Conservation (phyloP, 208 protist species). For the Wallacemonas sp. region DNA sequence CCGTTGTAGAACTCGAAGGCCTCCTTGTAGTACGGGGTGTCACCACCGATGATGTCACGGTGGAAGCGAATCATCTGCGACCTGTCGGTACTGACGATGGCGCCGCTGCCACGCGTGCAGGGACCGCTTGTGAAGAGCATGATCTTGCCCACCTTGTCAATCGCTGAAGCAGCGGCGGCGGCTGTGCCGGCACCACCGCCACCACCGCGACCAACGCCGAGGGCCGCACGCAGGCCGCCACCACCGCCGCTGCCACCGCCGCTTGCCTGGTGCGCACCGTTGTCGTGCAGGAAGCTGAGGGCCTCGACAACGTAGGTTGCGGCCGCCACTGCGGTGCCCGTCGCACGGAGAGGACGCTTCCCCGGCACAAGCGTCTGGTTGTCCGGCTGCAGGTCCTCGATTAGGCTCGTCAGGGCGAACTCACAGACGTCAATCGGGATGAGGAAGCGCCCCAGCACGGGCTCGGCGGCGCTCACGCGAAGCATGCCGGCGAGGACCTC, state of each 20-base stretch:
- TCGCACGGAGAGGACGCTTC: constrained; percentile 65
- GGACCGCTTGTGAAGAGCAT: constrained; percentile 96
- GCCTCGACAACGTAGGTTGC: constrained; percentile 67
- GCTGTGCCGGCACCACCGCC: background rate
- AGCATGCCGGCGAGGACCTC: constrained; percentile 55
- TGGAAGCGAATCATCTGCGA: constrained; percentile 97
- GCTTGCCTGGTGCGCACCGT: constrained; percentile 8
- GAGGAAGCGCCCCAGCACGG: constrained; percentile 92
- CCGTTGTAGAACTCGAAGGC: constrained; percentile 90
- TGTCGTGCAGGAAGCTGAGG: constrained; percentile 27
- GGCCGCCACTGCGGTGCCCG: constrained; percentile 68
- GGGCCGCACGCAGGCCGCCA: background rate
- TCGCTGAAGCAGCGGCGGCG: constrained; percentile 1
- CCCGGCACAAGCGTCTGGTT: constrained; percentile 43
- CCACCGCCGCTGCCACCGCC: background rate
- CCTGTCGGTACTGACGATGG: constrained; percentile 89
- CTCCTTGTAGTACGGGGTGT: constrained; percentile 72
- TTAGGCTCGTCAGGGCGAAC: constrained; percentile 41
- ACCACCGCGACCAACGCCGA: constrained; percentile 20
- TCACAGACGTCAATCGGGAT: constrained; percentile 94
- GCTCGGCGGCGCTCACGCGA: constrained; percentile 58
- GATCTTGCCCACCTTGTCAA: constrained; percentile 57
- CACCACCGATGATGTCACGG: constrained; percentile 94
- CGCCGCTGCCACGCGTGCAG: constrained; percentile 94
- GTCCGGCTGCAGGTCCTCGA: constrained; percentile 66